Evolutionary conservation across 208 protist genomes (phyloP).

Genomic region (Acanthamoeba polyphaga): DNA sequence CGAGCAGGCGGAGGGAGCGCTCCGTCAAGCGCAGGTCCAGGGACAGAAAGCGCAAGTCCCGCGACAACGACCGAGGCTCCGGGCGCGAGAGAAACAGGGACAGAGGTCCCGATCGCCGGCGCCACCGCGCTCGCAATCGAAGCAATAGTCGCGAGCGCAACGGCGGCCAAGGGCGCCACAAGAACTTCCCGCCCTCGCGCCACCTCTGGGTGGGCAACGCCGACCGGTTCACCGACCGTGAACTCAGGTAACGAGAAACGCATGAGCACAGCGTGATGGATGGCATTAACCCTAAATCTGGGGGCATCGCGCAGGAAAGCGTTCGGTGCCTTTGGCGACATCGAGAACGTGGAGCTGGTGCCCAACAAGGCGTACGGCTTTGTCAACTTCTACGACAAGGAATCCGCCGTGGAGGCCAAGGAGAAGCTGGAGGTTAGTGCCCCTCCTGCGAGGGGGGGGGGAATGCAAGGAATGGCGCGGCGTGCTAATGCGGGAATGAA

Average conservation of each 20-base stretch:
- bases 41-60: not conserved
- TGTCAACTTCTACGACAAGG: not conserved
- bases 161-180: not conserved
- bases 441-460: too few species aligned
- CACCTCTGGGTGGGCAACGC: slow-evolving; percentile 22
- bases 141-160: not conserved
- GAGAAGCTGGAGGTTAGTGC: not conserved
- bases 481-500: too few species aligned
- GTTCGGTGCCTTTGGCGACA: not conserved
- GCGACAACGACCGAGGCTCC: not conserved
- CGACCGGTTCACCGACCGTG: not conserved
- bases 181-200: not conserved
- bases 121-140: not conserved
- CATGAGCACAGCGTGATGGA: too few species aligned
- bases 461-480: not conserved
- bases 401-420: not conserved
- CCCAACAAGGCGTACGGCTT: not conserved
- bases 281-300: too few species aligned
- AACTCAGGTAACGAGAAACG: not conserved
- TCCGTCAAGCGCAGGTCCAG: not conserved
- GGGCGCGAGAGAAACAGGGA: not conserved
- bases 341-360: not conserved
- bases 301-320: not conserved
- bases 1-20: not conserved
- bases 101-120: not conserved